Evolutionary conservation across 1,284 basidiomycete species (phyloP).

Genomic region (Ustilago shanxiensis): DNA sequence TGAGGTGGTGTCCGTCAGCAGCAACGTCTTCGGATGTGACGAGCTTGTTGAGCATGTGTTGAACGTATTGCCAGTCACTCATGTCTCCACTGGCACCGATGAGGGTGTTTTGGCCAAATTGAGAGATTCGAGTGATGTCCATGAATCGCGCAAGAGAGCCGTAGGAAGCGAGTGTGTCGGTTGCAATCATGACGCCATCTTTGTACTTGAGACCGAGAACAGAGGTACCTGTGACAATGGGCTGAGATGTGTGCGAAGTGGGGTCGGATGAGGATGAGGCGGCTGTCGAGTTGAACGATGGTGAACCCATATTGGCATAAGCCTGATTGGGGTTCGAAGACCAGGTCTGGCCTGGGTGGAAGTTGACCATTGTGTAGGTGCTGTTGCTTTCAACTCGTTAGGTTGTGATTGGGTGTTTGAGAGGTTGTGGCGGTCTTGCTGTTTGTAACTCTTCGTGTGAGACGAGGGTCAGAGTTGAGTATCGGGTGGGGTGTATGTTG

Average conservation of each 20-base stretch:
- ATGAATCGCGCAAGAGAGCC: slow-evolving; percentile 97
- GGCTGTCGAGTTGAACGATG: slow-evolving; percentile 67
- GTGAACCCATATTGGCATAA: slow-evolving; percentile 27
- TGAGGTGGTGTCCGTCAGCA: slow-evolving; percentile 85
- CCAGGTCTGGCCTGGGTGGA: slow-evolving; percentile 56
- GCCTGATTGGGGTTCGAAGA: slow-evolving; percentile 43
- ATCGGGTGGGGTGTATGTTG: background rate
- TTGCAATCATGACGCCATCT: slow-evolving; percentile 98
- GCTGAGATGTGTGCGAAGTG: slow-evolving; percentile 75
- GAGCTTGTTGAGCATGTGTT: slow-evolving; percentile 73
- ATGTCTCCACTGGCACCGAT: slow-evolving; percentile 96
- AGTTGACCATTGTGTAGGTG: slow-evolving; percentile 40
- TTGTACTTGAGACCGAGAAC: slow-evolving; percentile 94
- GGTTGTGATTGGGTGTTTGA: background rate
- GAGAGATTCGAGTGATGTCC: slow-evolving; percentile 87
- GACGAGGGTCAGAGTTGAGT: background rate
- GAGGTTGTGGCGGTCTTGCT: background rate
- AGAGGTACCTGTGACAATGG: slow-evolving; percentile 95
- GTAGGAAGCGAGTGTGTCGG: slow-evolving; percentile 97
- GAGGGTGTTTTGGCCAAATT: slow-evolving; percentile 83
- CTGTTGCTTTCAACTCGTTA: background rate
- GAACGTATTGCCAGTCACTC: slow-evolving; percentile 96
- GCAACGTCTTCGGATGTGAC: slow-evolving; percentile 79
- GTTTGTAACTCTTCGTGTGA: no score
- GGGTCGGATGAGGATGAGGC: slow-evolving; percentile 46